A percentile compares a stretch with the other conserved stretches of the same genome.
Evolutionary conservation across 805 yeast genomes (phyloP).

Genomic region (Komagataella pseudopastoris): DNA sequence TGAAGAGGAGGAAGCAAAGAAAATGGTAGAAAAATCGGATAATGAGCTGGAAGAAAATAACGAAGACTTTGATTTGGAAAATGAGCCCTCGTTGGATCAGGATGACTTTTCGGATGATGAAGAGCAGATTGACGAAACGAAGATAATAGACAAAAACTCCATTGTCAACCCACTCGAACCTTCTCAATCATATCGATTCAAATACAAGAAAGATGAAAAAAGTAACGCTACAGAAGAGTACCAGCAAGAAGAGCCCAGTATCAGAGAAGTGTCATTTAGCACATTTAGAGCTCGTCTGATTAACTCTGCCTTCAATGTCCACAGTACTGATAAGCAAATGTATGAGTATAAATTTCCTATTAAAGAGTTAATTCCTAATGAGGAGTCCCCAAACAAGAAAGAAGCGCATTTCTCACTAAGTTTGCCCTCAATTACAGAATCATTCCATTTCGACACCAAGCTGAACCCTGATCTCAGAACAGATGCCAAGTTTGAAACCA

Average conservation of each 20-base stretch:
- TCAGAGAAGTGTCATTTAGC: background rate
- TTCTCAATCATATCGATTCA: background rate
- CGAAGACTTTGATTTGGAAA: constrained; percentile 11
- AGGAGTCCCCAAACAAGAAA: background rate
- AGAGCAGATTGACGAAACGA: constrained; percentile 9
- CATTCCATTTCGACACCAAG: constrained; percentile 28
- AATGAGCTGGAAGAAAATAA: constrained; percentile 4
- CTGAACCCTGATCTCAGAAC: constrained; percentile 19
- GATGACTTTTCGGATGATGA: constrained; percentile 3
- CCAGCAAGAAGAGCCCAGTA: background rate
- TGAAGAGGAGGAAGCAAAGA: background rate
- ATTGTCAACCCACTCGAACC: background rate
- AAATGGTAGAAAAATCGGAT: constrained; percentile 3
- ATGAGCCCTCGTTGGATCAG: background rate
- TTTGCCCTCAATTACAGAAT: constrained; percentile 33
- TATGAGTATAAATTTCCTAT: background rate
- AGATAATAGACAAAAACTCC: background rate
- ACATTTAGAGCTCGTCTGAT: background rate
- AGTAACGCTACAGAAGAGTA: background rate
- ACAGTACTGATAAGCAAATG: background rate
- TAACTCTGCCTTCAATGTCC: background rate
- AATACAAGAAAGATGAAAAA: background rate
- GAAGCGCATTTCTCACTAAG: constrained; percentile 20
- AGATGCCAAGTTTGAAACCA: constrained; percentile 18
- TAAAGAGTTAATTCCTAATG: background rate